A percentile compares a stretch with the other conserved stretches of the same genome.
Evolutionary conservation across 2,329 filamentous ascomycete genomes (phyloP).

Genomic region (Sporothrix pseudoabietina): DNA sequence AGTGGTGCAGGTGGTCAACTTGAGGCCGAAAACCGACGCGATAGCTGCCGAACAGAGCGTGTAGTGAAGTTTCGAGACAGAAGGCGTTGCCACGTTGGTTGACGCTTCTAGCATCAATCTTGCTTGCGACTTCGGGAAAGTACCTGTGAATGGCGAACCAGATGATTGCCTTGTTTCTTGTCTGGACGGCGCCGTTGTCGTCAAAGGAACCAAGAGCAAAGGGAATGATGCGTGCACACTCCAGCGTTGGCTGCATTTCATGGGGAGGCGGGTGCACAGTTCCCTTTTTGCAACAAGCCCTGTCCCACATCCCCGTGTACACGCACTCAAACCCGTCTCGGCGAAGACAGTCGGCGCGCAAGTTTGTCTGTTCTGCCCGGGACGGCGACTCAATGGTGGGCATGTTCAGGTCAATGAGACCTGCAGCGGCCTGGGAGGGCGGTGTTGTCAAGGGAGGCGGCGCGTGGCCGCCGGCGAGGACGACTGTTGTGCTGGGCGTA

Average conservation of each 20-base stretch:
- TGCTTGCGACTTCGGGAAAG: neutral
- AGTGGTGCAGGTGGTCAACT: neutral
- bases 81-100: neutral
- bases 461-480: neutral
- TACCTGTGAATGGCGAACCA: conserved; percentile 1
- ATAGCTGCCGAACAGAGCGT: neutral
- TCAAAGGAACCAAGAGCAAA: neutral
- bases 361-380: neutral
- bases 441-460: neutral
- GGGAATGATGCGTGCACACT: neutral
- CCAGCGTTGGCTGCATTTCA: neutral
- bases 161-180: neutral
- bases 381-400: neutral
- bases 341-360: neutral
- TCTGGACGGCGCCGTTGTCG: neutral
- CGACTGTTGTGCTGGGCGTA: neutral
- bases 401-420: neutral
- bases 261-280: neutral
- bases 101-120: conserved; percentile 2
- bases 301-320: neutral
- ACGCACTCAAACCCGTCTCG: neutral
- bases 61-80: neutral
- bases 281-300: neutral
- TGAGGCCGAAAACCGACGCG: neutral
- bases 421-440: neutral